These are phyloP conservation scores for Lipomyces orientalis DNA, from an alignment of 805 yeast genomes.

Conservation along the genomic window DNA sequence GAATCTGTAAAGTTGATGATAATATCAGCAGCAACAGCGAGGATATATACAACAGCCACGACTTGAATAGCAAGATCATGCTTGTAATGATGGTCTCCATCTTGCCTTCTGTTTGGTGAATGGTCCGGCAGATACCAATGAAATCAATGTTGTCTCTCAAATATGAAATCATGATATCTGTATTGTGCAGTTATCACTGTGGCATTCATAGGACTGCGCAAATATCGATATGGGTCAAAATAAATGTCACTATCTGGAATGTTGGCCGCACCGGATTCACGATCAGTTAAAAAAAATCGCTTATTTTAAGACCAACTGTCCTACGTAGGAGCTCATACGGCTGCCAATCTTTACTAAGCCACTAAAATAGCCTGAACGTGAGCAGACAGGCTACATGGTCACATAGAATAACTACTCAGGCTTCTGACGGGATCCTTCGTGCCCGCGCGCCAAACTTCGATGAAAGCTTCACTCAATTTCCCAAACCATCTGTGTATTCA, in stretches of 20 bases:
- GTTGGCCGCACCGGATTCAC: conserved; percentile 3
- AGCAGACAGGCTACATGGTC: no score
- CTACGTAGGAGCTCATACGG: not conserved
- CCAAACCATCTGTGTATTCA: no score
- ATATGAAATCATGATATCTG: conserved; percentile 2
- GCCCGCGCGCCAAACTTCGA: no score
- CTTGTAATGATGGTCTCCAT: conserved; percentile 1
- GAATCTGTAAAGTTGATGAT: not conserved
- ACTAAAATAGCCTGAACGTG: not conserved
- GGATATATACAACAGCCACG: conserved; percentile 3
- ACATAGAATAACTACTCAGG: no score
- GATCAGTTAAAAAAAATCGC: not conserved
- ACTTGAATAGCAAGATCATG: conserved; percentile 31
- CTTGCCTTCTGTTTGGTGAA: not conserved
- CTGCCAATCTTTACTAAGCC: not conserved
- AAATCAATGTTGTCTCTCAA: not conserved
- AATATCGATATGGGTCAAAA: not conserved
- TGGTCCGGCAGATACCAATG: conserved; percentile 4
- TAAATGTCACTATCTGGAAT: conserved; percentile 3
- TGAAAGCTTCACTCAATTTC: no score
- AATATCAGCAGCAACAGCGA: not conserved
- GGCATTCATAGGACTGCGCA: not conserved
- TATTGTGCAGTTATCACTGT: not conserved
- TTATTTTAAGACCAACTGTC: not conserved
- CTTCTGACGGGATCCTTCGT: no score